A percentile compares a stretch with the other conserved stretches of the same genome.
Evolutionary conservation across 495 filamentous ascomycete species (phyloP).

Genomic region (Penicillium turbatum): DNA sequence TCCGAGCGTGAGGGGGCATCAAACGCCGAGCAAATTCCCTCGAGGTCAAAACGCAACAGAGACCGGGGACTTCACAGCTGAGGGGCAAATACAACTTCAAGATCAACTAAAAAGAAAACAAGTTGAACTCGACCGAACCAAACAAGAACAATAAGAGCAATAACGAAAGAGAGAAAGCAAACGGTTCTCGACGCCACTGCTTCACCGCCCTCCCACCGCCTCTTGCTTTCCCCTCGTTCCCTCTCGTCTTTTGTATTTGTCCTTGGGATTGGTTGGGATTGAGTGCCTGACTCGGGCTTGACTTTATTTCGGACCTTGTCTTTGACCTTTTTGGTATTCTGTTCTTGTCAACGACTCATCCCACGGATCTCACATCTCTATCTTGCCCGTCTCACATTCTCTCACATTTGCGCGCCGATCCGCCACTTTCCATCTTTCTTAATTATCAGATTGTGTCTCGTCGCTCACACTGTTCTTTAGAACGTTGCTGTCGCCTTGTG

Average conservation of each 20-base stretch:
- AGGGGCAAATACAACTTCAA: neutral
- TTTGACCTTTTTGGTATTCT: neutral
- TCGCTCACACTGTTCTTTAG: slow-evolving; percentile 3
- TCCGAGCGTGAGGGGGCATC: neutral
- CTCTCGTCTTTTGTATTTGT: slow-evolving; percentile 1
- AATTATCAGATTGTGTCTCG: neutral
- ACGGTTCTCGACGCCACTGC: slow-evolving; percentile 13
- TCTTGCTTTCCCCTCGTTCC: slow-evolving; percentile 29
- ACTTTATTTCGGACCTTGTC: neutral
- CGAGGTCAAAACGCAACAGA: neutral
- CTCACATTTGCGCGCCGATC: neutral
- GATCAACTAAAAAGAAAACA: neutral
- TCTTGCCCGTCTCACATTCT: neutral
- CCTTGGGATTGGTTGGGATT: neutral
- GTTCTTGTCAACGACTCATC: neutral
- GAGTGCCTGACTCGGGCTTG: slow-evolving; percentile 6
- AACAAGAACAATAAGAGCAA: too few species aligned
- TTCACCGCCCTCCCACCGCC: slow-evolving; percentile 28
- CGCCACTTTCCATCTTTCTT: neutral
- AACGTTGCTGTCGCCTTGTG: neutral
- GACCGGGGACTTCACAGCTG: neutral
- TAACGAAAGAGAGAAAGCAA: neutral
- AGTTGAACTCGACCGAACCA: neutral
- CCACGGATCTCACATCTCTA: neutral
- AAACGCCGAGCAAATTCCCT: neutral